Evolutionary conservation across 768 basidiomycete genomes (phyloP).

Genomic region (Suillus clintonianus): DNA sequence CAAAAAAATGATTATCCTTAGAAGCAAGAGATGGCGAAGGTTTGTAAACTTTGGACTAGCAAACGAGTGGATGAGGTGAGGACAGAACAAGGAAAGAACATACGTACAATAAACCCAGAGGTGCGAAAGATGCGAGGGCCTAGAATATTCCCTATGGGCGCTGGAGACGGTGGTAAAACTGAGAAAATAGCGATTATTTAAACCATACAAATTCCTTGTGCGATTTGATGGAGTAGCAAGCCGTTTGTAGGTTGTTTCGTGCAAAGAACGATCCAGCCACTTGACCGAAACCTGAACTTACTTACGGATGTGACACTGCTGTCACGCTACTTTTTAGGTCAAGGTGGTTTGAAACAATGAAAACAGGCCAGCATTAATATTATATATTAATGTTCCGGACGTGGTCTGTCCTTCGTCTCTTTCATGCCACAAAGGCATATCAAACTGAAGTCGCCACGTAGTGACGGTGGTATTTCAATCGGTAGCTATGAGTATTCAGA

Average conservation of each 20-base stretch:
- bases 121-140: neutral
- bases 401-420: neutral
- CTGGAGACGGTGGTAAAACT: neutral
- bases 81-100: slow-evolving; percentile 6
- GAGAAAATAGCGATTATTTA: neutral
- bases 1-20: neutral
- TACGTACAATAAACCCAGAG: slow-evolving; percentile 17
- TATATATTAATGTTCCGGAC: neutral
- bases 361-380: neutral
- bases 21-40: neutral
- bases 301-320: slow-evolving; percentile 38
- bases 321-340: slow-evolving; percentile 26
- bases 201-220: neutral
- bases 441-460: neutral
- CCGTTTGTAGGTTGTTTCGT: slow-evolving; percentile 12
- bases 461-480: neutral
- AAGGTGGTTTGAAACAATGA: slow-evolving; percentile 6
- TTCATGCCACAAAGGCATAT: neutral
- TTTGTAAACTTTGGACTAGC: neutral
- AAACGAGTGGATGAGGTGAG: slow-evolving; percentile 11
- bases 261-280: slow-evolving; percentile 26
- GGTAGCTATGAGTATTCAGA: neutral
- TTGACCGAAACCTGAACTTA: slow-evolving; percentile 33
- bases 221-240: neutral
- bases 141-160: neutral